Evolutionary conservation across 1,139 yeast genomes (phyloP).

Genomic region (Nematodospora anomalae): DNA sequence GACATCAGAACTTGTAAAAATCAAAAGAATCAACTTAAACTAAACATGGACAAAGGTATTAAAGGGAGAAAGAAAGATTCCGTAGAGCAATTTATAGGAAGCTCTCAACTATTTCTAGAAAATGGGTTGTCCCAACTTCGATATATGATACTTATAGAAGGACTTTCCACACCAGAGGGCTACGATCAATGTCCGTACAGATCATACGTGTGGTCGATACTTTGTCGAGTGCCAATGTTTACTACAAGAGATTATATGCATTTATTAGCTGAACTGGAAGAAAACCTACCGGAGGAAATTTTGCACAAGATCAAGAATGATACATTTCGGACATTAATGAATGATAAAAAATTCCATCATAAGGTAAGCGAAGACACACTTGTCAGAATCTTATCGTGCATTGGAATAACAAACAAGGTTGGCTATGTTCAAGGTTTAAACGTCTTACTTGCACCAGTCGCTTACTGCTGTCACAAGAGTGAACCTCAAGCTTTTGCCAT

Average conservation of each 20-base stretch:
- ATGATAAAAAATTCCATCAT: constrained; percentile 64
- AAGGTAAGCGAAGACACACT: constrained; percentile 70
- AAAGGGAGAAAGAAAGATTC: constrained; percentile 59
- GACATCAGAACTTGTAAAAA: background rate
- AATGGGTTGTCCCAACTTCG: constrained; percentile 78
- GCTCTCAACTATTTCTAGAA: constrained; percentile 62
- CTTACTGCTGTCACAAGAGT: constrained; percentile 66
- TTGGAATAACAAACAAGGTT: constrained; percentile 57
- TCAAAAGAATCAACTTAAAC: too few species aligned
- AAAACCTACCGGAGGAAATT: constrained; percentile 40
- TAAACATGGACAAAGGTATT: background rate
- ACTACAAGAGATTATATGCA: constrained; percentile 54
- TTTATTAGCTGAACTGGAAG: constrained; percentile 58
- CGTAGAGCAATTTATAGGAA: constrained; percentile 61
- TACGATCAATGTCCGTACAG: constrained; percentile 65
- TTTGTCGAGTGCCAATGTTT: constrained; percentile 63
- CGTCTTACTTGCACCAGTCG: constrained; percentile 80
- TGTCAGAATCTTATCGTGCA: constrained; percentile 69
- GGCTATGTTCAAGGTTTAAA: constrained; percentile 90
- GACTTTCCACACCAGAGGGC: constrained; percentile 55
- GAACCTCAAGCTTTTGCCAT: constrained; percentile 87
- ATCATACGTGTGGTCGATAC: constrained; percentile 78
- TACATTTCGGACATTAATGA: constrained; percentile 81
- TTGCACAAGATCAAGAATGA: constrained; percentile 80
- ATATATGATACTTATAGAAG: constrained; percentile 76